Evolutionary conservation across 2,329 filamentous ascomycete species (phyloP), one percentile per base, ranked within the genome.

Genomic region (Chalaropsis thielavioides): DNA sequence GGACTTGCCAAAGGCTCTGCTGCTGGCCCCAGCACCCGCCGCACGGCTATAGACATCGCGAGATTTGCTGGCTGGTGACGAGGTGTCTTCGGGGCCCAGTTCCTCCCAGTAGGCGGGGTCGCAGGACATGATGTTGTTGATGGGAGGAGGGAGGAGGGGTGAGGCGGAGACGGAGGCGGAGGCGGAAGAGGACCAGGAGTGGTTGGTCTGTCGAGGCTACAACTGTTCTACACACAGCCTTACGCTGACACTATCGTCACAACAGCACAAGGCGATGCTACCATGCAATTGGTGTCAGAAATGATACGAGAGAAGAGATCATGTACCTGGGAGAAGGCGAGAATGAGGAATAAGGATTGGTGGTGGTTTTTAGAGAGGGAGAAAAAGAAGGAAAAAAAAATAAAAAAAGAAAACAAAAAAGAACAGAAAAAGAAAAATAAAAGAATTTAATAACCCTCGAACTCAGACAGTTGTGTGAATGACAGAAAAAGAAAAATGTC

Each of bases 1-100:
- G 19, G 62, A 64, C 46, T 64, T 62, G 61, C 68, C 69, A 64
- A 69, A 70, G n/a, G 68, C 68, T 51, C 24, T 49, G 68, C 64
- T 61, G 64, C 54, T 62, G 40, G 43, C 13, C 31, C 58, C 68
- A 64, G 70, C 68, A 43, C 63, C 24, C 2, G 13, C 31, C 8
- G 5, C 54, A n/a, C 54, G 54, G 24, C 24, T 35, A 27, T 58
- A 58, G 31, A 38, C 27, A 58, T 58, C 27, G 31, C 54, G 54
- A 58, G 54, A 38, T 19, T 35, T 31, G 31, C 54, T 58, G 54
- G 27, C 22, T 35, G 46, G 13, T 51, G 51, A 58, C n/a, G 54
- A 38, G 27, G 31, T 4, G 15, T 58, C 27, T 58, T 58, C 54
- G 13, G 54, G 31, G n/a, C 54, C 54, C 17, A 58, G 54, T 35